phyloP scores from a whole-genome alignment of 768 basidiomycete species.

The Gymnopilus junonius region DNA sequence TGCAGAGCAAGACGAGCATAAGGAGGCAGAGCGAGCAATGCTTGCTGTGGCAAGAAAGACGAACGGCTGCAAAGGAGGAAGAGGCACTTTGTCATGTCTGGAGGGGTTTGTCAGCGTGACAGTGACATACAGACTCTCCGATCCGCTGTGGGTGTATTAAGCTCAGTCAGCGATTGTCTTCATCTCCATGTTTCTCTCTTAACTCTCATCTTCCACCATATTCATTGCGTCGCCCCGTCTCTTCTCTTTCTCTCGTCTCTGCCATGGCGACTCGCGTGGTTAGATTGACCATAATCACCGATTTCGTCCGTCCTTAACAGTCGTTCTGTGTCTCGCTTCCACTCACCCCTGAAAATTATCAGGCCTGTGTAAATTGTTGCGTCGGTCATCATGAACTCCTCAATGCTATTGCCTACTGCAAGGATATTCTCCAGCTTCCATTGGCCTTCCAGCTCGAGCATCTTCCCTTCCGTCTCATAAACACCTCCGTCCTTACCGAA shows the following conservation, averaged over 20 bases:
- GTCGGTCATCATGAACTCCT: slow-evolving; percentile 57
- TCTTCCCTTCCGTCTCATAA: slow-evolving; percentile 54
- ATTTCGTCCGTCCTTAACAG: slow-evolving; percentile 43
- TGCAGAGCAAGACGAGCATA: not conserved
- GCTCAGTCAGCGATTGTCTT: slow-evolving; percentile 35
- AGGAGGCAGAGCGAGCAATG: not conserved
- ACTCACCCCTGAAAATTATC: slow-evolving; percentile 9
- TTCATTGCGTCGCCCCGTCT: not conserved
- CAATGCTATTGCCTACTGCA: slow-evolving; percentile 51
- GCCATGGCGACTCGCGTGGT: slow-evolving; percentile 47
- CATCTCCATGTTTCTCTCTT: slow-evolving; percentile 36
- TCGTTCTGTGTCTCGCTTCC: slow-evolving; percentile 2
- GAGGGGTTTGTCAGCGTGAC: slow-evolving; percentile 21
- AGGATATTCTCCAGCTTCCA: slow-evolving; percentile 50
- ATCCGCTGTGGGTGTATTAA: slow-evolving; percentile 21
- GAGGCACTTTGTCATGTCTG: slow-evolving; percentile 8
- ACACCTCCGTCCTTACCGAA: slow-evolving; percentile 38
- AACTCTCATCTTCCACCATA: slow-evolving; percentile 18
- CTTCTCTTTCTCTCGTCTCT: not conserved
- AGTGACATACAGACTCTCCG: slow-evolving; percentile 20
- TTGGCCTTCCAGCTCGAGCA: slow-evolving; percentile 56
- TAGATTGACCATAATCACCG: slow-evolving; percentile 52
- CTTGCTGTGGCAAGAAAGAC: not conserved
- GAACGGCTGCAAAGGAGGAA: not conserved
- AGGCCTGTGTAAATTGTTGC: slow-evolving; percentile 59